A percentile compares a stretch with the other conserved stretches of the same genome.
Conservation (phyloP, 495 filamentous ascomycete genomes). For the Talaromyces nanjingensis region DNA sequence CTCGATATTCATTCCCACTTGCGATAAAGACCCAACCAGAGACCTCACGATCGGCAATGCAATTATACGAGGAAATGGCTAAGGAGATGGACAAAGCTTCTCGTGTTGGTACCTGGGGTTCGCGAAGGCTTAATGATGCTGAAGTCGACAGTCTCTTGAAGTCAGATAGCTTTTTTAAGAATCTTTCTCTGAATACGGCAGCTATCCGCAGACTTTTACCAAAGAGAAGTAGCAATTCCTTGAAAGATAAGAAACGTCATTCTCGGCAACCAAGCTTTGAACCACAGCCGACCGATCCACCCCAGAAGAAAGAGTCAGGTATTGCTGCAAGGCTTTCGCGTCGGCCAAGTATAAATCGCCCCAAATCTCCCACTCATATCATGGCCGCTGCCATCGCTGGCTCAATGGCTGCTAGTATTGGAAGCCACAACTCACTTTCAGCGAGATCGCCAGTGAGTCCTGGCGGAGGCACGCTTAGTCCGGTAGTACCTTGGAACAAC, state of each 20-base stretch:
- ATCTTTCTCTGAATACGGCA: slow-evolving; percentile 48
- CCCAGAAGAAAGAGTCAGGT: slow-evolving; percentile 36
- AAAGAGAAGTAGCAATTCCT: slow-evolving; percentile 41
- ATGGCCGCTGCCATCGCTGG: slow-evolving; percentile 49
- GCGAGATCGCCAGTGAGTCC: background rate
- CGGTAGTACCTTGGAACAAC: background rate
- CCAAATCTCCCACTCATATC: slow-evolving; percentile 55
- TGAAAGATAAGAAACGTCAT: slow-evolving; percentile 35
- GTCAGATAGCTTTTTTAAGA: slow-evolving; percentile 52
- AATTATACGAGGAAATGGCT: slow-evolving; percentile 34
- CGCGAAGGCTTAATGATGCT: slow-evolving; percentile 52
- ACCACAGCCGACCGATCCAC: slow-evolving; percentile 27
- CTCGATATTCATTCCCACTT: slow-evolving; percentile 23
- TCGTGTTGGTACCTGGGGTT: slow-evolving; percentile 67
- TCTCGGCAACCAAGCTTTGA: slow-evolving; percentile 24
- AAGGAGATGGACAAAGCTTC: slow-evolving; percentile 46
- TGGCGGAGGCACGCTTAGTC: background rate
- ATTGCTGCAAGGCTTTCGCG: slow-evolving; percentile 47
- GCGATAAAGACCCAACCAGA: slow-evolving; percentile 32
- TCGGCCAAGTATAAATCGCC: slow-evolving; percentile 48
- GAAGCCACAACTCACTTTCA: slow-evolving; percentile 24
- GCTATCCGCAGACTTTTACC: slow-evolving; percentile 46
- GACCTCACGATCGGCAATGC: slow-evolving; percentile 40
- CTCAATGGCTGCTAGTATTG: slow-evolving; percentile 56
- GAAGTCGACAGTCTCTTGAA: slow-evolving; percentile 55